These are phyloP conservation scores for Plantago rigida DNA, from an alignment of 305 asterid genomes.

Conservation along the genomic window DNA sequence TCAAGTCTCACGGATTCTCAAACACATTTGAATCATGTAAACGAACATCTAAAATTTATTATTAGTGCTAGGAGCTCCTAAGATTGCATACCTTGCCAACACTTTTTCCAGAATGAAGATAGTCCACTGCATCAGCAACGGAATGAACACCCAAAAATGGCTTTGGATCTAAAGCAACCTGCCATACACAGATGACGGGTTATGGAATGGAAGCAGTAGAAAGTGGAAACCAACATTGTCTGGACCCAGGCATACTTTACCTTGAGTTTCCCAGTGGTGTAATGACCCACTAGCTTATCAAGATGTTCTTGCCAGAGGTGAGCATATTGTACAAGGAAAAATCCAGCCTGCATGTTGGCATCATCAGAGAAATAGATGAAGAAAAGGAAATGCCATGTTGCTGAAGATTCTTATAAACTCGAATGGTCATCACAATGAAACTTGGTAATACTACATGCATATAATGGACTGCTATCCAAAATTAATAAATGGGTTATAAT, in stretches of 20 bases:
- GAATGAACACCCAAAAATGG: slow-evolving; percentile 59
- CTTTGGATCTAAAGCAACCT: slow-evolving; percentile 75
- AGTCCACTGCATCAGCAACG: slow-evolving; percentile 80
- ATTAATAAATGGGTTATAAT: neutral
- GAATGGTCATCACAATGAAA: no score
- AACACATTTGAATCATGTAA: no score
- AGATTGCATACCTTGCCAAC: slow-evolving; percentile 66
- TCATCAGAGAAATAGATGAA: neutral
- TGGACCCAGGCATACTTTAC: slow-evolving; percentile 25
- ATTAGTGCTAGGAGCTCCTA: no score
- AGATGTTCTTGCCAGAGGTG: slow-evolving; percentile 80
- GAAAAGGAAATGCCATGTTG: no score
- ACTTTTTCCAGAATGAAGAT: slow-evolving; percentile 91
- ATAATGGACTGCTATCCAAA: no score
- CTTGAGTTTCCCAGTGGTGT: slow-evolving; percentile 68
- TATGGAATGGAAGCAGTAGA: neutral
- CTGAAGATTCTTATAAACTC: no score
- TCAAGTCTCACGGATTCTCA: no score
- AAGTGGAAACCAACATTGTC: neutral
- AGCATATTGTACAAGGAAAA: slow-evolving; percentile 77
- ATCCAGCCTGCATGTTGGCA: slow-evolving; percentile 61
- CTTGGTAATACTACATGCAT: no score
- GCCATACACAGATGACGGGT: slow-evolving; percentile 16
- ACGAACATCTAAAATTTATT: no score
- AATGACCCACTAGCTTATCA: slow-evolving; percentile 57